Base-by-base conservation (phyloP, 768 basidiomycete species). In the Trametes cubensis region DNA sequence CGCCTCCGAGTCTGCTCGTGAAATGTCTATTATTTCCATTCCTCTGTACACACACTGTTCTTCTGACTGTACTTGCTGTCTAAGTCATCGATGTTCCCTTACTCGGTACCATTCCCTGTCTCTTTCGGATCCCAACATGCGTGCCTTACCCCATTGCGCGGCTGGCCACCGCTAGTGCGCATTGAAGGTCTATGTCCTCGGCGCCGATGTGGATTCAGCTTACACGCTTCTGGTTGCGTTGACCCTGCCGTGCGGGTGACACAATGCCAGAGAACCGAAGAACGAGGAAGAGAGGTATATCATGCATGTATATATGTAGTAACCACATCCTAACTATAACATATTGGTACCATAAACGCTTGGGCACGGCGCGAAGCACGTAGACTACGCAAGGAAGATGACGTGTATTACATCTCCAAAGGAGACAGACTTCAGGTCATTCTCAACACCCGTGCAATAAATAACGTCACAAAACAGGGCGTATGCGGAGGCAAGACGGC, bases 291-390 rank as follows among this genome's bases (percentile, higher is more conserved):
- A 34, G 28, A 50, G 40, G 58, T 45, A 54, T 55, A 50, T 50
- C 54, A 61, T 56, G 60, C 7, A 41, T 20, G 40, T 34, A 34
- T 18, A 8, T 30, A 44, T 39, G 42, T 23, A 51, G 23, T 44
- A 55, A 50, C 34, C 30, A 23, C 49, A 39, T 18, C 55, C 53
- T 60, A 52, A 44, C 50, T 49, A 64, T 56, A 64, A 64, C 63
- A 64, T 56, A 48, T 56, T 25, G 54, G 30, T 52, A 64, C 49
- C 63, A 64, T 58, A 60, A 17, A 30, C 14, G 48, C 23, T 38
- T 15, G 18, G 23, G 52, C 49, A 52, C 44, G 28, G 21, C 42
- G 40, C 39, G 41, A 14, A n/a, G 20, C 45, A 38, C 26, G 41
- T 41, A 44, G 23, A 2, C 23, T 23, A 42, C 34, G 10, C 34